phyloP scores from a whole-genome alignment of 495 filamentous ascomycete genomes.

The Apodospora peruviana region DNA sequence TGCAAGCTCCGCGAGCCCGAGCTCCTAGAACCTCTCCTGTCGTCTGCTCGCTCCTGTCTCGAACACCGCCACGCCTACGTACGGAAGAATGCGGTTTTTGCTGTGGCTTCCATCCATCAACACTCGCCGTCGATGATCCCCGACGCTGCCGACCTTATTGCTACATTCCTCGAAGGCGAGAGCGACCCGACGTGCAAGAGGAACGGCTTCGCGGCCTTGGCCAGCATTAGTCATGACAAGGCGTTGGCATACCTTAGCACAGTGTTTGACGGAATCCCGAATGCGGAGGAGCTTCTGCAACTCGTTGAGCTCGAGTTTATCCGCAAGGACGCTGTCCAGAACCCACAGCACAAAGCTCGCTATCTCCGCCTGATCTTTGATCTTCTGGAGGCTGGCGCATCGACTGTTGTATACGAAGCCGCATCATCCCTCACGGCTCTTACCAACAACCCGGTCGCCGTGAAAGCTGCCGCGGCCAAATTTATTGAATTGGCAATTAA shows the following conservation, averaged over 20 bases:
- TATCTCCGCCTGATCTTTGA: constrained; percentile 96
- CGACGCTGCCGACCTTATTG: constrained; percentile 89
- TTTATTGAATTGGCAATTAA: constrained; percentile 96
- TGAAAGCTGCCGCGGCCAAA: constrained; percentile 93
- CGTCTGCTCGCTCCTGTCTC: constrained; percentile 83
- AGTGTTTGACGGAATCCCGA: constrained; percentile 92
- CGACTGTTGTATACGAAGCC: constrained; percentile 96
- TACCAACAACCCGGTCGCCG: constrained; percentile 93
- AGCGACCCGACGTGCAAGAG: constrained; percentile 95
- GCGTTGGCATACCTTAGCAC: constrained; percentile 82
- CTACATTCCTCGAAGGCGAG: constrained; percentile 84
- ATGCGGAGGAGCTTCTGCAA: constrained; percentile 89
- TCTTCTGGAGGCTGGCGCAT: constrained; percentile 84
- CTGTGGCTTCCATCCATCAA: constrained; percentile 85
- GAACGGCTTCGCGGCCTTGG: constrained; percentile 91
- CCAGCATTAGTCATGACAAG: constrained; percentile 87
- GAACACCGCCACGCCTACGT: constrained; percentile 97
- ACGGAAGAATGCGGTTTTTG: constrained; percentile 95
- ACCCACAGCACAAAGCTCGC: constrained; percentile 87
- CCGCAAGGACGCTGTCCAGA: constrained; percentile 92
- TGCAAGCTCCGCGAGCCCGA: constrained; percentile 95
- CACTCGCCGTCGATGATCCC: constrained; percentile 91
- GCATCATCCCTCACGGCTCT: constrained; percentile 94
- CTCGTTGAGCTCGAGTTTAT: constrained; percentile 95
- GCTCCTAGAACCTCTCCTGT: constrained; percentile 90